Evolutionary conservation across 2,329 filamentous ascomycete species (phyloP).

Genomic region (Cladosporium austrohemisphaericum): DNA sequence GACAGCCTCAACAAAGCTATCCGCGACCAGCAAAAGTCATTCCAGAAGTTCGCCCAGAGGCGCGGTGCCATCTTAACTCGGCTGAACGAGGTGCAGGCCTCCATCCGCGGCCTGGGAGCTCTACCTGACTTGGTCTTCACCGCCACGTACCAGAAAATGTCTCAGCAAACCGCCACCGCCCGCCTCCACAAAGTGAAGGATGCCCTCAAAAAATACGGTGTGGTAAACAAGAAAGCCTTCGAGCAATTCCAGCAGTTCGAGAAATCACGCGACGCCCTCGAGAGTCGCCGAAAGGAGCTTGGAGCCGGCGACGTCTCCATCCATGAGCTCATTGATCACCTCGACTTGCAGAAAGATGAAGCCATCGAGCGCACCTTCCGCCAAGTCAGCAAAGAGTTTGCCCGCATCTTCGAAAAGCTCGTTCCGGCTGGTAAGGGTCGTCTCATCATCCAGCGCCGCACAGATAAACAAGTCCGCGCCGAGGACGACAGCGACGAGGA

Average conservation of each 20-base stretch:
- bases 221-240: conserved; percentile 99
- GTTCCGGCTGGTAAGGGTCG: conserved; percentile 90
- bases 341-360: conserved; percentile 95
- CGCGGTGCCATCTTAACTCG: conserved; percentile 75
- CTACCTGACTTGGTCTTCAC: conserved; percentile 91
- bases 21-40: conserved; percentile 78
- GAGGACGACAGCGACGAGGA: conserved; percentile 47
- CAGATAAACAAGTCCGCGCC: conserved; percentile 62
- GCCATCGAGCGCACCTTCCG: conserved; percentile 98
- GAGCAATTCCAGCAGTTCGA: conserved; percentile 99
- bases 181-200: conserved; percentile 89
- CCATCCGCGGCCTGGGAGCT: conserved; percentile 88
- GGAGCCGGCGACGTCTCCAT: conserved; percentile 84
- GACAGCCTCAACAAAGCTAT: conserved; percentile 74
- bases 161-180: conserved; percentile 62
- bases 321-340: conserved; percentile 82
- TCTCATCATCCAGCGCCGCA: conserved; percentile 86
- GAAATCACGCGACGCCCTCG: conserved; percentile 80
- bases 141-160: conserved; percentile 74
- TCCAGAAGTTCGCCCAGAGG: conserved; percentile 89
- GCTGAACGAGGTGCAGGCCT: conserved; percentile 75
- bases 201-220: conserved; percentile 89
- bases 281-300: conserved; percentile 79
- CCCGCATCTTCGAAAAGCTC: conserved; percentile 87
- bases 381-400: conserved; percentile 91